Evolutionary conservation across 129 eudicot species (phyloP).

Genomic region (Lactuca sativa): DNA sequence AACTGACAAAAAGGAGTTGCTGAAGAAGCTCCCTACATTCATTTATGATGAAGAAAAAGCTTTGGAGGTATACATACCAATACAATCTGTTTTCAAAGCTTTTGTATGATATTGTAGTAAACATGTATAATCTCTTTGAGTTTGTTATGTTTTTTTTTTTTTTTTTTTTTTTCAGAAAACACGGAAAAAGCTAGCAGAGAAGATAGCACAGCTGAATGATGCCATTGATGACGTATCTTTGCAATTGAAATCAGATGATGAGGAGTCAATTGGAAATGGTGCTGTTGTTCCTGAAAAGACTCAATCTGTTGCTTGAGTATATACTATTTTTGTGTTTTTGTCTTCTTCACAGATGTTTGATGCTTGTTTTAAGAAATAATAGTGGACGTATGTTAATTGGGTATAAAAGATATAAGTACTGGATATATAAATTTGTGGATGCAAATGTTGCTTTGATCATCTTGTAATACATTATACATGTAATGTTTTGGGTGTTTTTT

Average conservation of each 20-base stretch:
- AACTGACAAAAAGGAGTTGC: conserved; percentile 75
- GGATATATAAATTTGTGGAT: conserved; percentile 12
- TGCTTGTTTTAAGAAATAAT: conserved; percentile 28
- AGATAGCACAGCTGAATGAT: conserved; percentile 77
- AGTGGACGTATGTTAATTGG: conserved; percentile 15
- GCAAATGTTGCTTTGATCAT: neutral
- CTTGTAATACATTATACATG: conserved; percentile 18
- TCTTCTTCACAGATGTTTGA: conserved; percentile 22
- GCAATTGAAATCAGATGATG: conserved; percentile 44
- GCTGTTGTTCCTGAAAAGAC: conserved; percentile 34
- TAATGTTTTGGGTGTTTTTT: conserved; percentile 1
- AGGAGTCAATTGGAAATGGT: conserved; percentile 28
- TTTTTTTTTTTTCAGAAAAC: conserved; percentile 51
- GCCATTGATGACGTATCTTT: conserved; percentile 74
- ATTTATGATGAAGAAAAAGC: conserved; percentile 89
- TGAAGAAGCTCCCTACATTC: conserved; percentile 82
- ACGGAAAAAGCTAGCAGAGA: conserved; percentile 63
- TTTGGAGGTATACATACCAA: conserved; percentile 59
- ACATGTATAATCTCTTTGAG: neutral
- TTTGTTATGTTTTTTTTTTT: conserved; percentile 10
- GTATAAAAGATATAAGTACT: conserved; percentile 1
- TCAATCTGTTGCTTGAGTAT: conserved; percentile 26
- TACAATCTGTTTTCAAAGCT: neutral
- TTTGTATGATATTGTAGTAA: neutral
- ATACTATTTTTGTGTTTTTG: neutral